Base-by-base conservation (phyloP, 192 early-diverging fungal genomes). In the Dissophora globulifera region DNA sequence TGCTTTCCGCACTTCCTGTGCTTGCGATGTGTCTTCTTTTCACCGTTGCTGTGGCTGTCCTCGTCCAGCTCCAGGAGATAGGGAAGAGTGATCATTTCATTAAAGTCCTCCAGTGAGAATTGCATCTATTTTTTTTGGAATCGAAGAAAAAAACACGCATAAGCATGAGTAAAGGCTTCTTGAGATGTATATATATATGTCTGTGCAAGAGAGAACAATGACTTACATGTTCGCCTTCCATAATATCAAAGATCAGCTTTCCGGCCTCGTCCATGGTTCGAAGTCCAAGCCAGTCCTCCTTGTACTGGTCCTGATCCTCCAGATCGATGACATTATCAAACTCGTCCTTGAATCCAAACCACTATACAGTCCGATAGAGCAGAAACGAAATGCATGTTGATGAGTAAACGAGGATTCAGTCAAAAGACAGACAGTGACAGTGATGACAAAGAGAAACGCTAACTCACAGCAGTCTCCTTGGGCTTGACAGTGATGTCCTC, bases 401-500 rank as follows among this genome's bases (percentile, higher is more conserved):
- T 43, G 26, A 57, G 11, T 19, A 27, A 61, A 3, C 0, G 1
- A 38, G 11, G 17, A 1, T 11, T 32, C 33, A 40, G 9, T 20
- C 26, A 4, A 22, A 47, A 20, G 20, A 22, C 2, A 47, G 1
- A 38, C 35, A 38, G 35, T 13, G 7, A 38, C 6, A 38, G 35
- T 38, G 22, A 16, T 45, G 16, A 50, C 25, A 67, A 46, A 38
- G 22, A 31, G 26, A 65, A 41, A 38, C 38, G 26, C 20, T 16
- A 8, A 69, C 79, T 75, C 80, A 88, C 88, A 30, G 86, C 62
- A 19, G 85, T 88, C 32, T 79, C 78, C 12, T 67, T 78, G 19
- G 93, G 93, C 32, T 82, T 84, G 43, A 97, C 91, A 67, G 91
- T 94, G 19, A 78, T 69, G 53, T 98, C 96, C 5, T 93, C 67